Evolutionary conservation across 2,329 filamentous ascomycete genomes (phyloP), one percentile per base, ranked within the genome.

Genomic region (Aspergillus ochraceoroseus): DNA sequence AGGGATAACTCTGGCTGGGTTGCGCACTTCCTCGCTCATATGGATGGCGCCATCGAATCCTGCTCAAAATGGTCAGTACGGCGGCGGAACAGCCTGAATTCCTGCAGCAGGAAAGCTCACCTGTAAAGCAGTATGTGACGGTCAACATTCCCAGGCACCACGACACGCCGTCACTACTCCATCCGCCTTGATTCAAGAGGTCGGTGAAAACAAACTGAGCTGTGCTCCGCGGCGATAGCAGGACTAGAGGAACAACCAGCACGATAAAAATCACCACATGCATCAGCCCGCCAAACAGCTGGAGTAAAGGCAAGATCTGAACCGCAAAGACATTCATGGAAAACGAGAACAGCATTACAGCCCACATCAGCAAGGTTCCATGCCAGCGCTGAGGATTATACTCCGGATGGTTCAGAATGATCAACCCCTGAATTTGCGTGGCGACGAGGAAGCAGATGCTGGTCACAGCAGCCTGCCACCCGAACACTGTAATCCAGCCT

Each of bases 321-420:
- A 46, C 42, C n/a, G 34, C 53, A 38, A 72, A 64, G 0, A 72
- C 71, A 49, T 77, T 77, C 59, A 76, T 66, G n/a, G 73, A 53
- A n/a, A 76, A 65, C 2, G 66, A 66, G 15, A 75, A 64, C 3
- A 68, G 32, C 1, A 71, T 61, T 15, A 74, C 65, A 2, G 65
- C 65, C 58, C 72, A 75, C 14, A 73, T 66, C 0, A 77, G 53
- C 3, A 78, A 54, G 0, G 73, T 75, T 0, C 67, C 71, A 18
- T 60, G 58, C 59, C 59, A 63, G 3, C 48, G 29, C 18, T 54
- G 28, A 2, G 51, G 27, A 2, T 45, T 35, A 29, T 62, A 63
- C 1, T 48, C 34, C 1, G 58, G 54, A 26, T 57, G 41, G 3
- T 47, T 52, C 8, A 64, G 52, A 2, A 57, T 51, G 4, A 65